Percentiles rank a stretch among this genome's conserved stretches.
Conservation (phyloP, 306 rosid species). For the Acacia crassicarpa region DNA sequence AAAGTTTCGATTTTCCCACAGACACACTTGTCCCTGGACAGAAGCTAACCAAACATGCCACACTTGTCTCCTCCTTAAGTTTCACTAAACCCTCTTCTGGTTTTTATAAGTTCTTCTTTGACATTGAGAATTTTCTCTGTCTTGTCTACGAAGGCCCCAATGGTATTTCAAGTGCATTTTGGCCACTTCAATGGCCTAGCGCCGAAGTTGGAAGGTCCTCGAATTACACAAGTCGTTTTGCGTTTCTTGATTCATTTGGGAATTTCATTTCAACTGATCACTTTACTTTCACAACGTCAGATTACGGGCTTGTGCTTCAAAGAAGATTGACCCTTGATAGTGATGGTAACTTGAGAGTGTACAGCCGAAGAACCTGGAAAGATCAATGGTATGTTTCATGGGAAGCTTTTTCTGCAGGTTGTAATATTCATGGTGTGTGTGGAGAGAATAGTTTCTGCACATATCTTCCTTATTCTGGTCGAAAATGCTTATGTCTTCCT, state of each 20-base stretch:
- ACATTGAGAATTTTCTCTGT: conserved; percentile 22
- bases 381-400: not conserved
- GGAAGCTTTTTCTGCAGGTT: not conserved
- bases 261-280: not conserved
- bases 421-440: not conserved
- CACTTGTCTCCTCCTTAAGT: not conserved
- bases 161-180: not conserved
- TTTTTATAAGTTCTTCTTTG: not conserved
- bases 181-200: not conserved
- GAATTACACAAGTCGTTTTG: not conserved
- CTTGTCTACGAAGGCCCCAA: conserved; percentile 9
- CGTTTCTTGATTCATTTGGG: not conserved
- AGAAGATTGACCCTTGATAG: not conserved
- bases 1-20: not conserved
- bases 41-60: not conserved
- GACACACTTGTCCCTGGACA: not conserved
- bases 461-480: conserved; percentile 14
- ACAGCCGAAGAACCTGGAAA: not conserved
- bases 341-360: not conserved
- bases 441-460: conserved; percentile 23
- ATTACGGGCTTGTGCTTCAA: not conserved
- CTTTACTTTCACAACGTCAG: not conserved
- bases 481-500: conserved; percentile 29
- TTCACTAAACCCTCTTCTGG: not conserved
- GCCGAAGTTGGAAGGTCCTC: not conserved